Base-by-base conservation (phyloP, 2,329 filamentous ascomycete species). In the Penicillium sp. region DNA sequence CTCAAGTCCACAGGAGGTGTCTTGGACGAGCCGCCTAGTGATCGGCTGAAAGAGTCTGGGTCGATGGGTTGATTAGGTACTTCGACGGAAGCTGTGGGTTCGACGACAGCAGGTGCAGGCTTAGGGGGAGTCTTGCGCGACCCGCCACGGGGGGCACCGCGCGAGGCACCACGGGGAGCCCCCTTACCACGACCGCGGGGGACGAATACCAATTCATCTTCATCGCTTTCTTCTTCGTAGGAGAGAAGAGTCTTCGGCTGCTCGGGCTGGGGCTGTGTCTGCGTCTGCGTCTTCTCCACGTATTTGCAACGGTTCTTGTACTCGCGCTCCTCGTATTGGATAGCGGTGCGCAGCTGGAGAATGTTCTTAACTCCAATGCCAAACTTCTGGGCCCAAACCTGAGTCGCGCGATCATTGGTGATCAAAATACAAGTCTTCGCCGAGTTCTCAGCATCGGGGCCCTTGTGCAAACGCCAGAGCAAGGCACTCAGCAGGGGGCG, bases 201-300 rank as follows among this genome's bases (percentile, higher is more conserved):
- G 27, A 76, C 72, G 53, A 79, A 79, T 2, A 79, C 76, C 27
- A 79, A 66, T 54, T 78, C 76, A 58, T 79, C 77, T 53, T 78
- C 77, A 21, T 78, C 76, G 36, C 74, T 78, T 13, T 78, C 76
- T n/a, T 74, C 75, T 34, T 79, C 76, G 55, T 79, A 79, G 7
- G 75, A 74, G 44, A 79, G 70, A 5, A 79, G 62, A 4, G 75
- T 70, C 59, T 77, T 77, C 8, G 75, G 72, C 46, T 78, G 72
- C 46, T 78, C 73, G 4, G 38, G 38, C 16, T 21, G 38, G 18
- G n/a, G 5, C 11, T 40, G 38, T 42, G 31, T 54, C 43, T 49
- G 65, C 3, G 61, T 58, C 54, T 73, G 71, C 13, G 67, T 77
- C 61, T 77, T 77, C 59, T 79, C 76, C 16, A 73, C 68, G 55